Evolutionary conservation across 768 basidiomycete genomes (phyloP), one percentile per base, ranked within the genome.

Genomic region (Pleurotus salmoneostramineus): DNA sequence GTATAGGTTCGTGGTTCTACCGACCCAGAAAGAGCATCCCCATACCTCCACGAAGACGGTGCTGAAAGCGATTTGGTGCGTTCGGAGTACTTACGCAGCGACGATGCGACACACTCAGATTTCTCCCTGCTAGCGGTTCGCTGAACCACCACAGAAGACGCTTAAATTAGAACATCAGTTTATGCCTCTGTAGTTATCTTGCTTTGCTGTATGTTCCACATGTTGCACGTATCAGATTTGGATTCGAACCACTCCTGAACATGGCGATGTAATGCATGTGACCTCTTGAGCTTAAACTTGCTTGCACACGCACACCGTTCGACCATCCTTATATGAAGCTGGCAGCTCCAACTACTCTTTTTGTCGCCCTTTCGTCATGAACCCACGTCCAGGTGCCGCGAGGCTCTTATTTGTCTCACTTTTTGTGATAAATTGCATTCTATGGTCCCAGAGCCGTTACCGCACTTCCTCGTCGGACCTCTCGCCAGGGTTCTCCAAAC

Each of bases 391-490:
- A 43, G 40, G 36, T n/a, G 10, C 32, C 17, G n/a, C 52, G 40
- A 55, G 40, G 15, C 65, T 81, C 11, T 60, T 83, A 15, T 81
- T 92, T 62, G 71, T 81, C 32, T 60, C 77, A 57, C 66, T 79
- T 46, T 71, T 92, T 66, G 65, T 79, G 59, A 44, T 86, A 48
- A 85, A 87, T 61, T 79, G 78, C 65, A 55, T 89, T 17, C 75
- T 92, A 36, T 89, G 84, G 87, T 86, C 89, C 12, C 79, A 77
- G 63, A 78, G 78, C 69, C 77, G 78, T 58, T 82, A 81, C 68
- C 77, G 74, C 8, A 64, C 35, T 66, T 61, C 56, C 57, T 66
- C 15, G 50, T 69, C 43, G 62, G 68, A 55, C 69, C 15, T 27
- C 37, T 12, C 21, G 21, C 21, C 3, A 6, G 32, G 40, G 31